A percentile compares a stretch with the other conserved stretches of the same genome.
phyloP scores from a whole-genome alignment of 345 rosid genomes.

The Ailanthus altissimus region DNA sequence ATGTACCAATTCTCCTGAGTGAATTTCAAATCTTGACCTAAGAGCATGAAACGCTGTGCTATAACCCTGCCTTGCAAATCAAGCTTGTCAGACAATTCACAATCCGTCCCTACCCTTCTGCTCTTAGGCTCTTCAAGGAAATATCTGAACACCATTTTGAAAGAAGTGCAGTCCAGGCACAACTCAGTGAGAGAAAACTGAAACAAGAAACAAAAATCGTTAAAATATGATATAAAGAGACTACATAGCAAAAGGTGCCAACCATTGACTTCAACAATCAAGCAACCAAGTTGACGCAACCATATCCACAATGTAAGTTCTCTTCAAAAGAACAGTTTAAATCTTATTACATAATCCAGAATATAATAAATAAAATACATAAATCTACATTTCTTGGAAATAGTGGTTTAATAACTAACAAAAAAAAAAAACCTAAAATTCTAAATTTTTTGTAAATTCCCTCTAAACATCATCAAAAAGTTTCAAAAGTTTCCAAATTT shows the following conservation, averaged over 20 bases:
- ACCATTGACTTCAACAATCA: background rate
- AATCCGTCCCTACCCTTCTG: slow-evolving; percentile 23
- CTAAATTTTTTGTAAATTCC: background rate
- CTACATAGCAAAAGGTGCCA: background rate
- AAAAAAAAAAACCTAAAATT: background rate
- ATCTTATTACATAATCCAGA: background rate
- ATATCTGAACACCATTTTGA: slow-evolving; percentile 43
- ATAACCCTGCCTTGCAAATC: slow-evolving; percentile 17
- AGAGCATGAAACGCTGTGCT: background rate
- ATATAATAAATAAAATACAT: background rate
- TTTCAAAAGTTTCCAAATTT: background rate
- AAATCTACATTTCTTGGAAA: background rate
- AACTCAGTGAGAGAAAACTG: background rate
- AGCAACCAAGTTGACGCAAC: background rate
- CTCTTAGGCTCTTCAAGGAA: slow-evolving; percentile 23
- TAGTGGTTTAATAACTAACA: background rate
- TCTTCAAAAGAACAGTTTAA: background rate
- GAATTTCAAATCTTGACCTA: slow-evolving; percentile 15
- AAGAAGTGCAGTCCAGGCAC: slow-evolving; percentile 6
- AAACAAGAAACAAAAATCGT: background rate
- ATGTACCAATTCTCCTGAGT: slow-evolving; percentile 22
- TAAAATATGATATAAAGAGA: background rate
- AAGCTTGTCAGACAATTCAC: slow-evolving; percentile 15
- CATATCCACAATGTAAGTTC: background rate
- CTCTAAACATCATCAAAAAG: background rate